Conservation (phyloP, 805 yeast genomes). For the Tetrapisispora iriomotensis region DNA sequence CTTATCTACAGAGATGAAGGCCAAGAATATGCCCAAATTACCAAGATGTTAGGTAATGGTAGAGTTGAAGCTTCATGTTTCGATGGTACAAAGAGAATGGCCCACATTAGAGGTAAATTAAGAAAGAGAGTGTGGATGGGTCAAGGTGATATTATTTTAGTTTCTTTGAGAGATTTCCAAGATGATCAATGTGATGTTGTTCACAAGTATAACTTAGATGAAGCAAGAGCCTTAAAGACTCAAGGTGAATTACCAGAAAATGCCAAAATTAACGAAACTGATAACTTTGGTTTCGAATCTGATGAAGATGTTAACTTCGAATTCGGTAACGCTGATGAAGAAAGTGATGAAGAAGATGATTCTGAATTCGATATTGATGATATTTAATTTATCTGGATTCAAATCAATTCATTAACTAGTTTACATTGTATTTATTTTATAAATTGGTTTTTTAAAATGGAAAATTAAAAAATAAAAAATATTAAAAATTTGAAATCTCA, state of each 20-base stretch:
- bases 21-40: constrained; percentile 97
- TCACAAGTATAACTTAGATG: constrained; percentile 93
- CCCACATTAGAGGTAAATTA: constrained; percentile 96
- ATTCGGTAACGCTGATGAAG: constrained; percentile 87
- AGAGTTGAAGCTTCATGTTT: constrained; percentile 92
- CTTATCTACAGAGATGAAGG: constrained; percentile 87
- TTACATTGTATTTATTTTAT: constrained; percentile 2
- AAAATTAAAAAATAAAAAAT: constrained; percentile 2
- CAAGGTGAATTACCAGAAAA: constrained; percentile 96
- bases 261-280: constrained; percentile 96
- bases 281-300: constrained; percentile 90
- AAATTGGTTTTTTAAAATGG: not conserved
- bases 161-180: constrained; percentile 96
- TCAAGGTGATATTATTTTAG: constrained; percentile 94
- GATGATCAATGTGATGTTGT: constrained; percentile 97
- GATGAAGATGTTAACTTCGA: constrained; percentile 97
- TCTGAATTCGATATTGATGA: constrained; percentile 84
- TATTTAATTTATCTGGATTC: constrained; percentile 39
- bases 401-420: not conserved
- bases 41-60: constrained; percentile 97
- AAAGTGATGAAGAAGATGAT: constrained; percentile 55
- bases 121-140: constrained; percentile 99
- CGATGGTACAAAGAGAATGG: constrained; percentile 89
- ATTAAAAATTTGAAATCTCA: not conserved
- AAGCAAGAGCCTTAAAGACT: constrained; percentile 90